Evolutionary conservation across 2,329 filamentous ascomycete species (phyloP).

Genomic region (Fusarium anthophilum): DNA sequence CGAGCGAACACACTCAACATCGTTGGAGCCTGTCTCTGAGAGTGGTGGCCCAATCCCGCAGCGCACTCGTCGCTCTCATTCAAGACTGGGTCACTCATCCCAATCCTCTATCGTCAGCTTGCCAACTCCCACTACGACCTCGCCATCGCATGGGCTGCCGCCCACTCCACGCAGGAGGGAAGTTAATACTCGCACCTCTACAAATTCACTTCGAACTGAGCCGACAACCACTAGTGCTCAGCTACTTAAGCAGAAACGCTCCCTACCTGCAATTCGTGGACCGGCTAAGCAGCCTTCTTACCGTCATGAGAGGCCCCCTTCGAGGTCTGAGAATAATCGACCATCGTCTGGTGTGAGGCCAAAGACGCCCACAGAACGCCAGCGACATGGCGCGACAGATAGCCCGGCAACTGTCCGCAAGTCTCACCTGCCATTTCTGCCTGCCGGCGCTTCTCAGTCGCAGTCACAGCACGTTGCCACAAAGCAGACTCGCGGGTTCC

Average conservation of each 20-base stretch:
- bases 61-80: conserved; percentile 69
- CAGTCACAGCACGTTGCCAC: conserved; percentile 82
- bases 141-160: conserved; percentile 61
- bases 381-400: conserved; percentile 58
- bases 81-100: conserved; percentile 73
- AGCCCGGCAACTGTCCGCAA: conserved; percentile 65
- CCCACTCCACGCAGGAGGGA: conserved; percentile 71
- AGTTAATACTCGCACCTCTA: conserved; percentile 64
- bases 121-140: conserved; percentile 67
- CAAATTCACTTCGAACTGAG: conserved; percentile 64
- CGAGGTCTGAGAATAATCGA: conserved; percentile 63
- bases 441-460: conserved; percentile 75
- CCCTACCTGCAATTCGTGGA: conserved; percentile 67
- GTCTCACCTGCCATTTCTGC: conserved; percentile 77
- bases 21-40: conserved; percentile 93
- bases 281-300: conserved; percentile 59
- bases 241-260: conserved; percentile 72
- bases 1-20: conserved; percentile 73
- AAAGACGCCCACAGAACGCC: conserved; percentile 76
- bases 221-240: conserved; percentile 73
- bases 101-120: conserved; percentile 75
- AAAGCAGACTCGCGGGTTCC: conserved; percentile 75
- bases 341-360: conserved; percentile 65
- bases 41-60: conserved; percentile 76
- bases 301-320: conserved; percentile 67